phyloP scores from a whole-genome alignment of 768 basidiomycete genomes.

The Amanita rubescens region DNA sequence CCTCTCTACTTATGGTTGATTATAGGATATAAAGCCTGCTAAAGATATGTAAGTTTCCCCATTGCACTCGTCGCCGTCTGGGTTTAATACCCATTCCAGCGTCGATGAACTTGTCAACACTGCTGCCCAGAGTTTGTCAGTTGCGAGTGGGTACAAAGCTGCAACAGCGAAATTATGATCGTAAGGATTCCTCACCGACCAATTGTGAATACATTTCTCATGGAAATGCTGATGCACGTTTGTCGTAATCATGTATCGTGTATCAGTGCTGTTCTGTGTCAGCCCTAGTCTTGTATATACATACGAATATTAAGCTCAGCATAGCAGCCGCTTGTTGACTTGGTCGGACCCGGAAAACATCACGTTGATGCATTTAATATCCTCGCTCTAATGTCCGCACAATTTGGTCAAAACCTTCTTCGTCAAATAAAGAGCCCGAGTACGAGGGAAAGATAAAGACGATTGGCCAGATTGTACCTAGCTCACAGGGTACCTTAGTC shows the following conservation, averaged over 20 bases:
- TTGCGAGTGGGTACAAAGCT: slow-evolving; percentile 33
- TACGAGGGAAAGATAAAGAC: background rate
- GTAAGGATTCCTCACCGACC: background rate
- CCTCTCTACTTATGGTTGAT: background rate
- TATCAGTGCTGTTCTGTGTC: too few species aligned
- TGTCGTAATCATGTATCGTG: too few species aligned
- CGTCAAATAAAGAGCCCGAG: background rate
- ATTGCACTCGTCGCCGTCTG: slow-evolving; percentile 9
- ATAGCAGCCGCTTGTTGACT: too few species aligned
- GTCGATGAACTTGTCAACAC: slow-evolving; percentile 77
- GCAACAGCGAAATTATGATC: slow-evolving; percentile 44
- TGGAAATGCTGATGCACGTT: background rate
- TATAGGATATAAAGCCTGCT: slow-evolving; percentile 74
- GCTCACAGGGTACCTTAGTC: slow-evolving; percentile 39
- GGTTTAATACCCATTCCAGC: slow-evolving; percentile 27
- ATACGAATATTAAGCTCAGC: too few species aligned
- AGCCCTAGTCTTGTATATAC: too few species aligned
- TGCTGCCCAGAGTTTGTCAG: slow-evolving; percentile 51
- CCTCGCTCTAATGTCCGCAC: background rate
- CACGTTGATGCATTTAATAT: too few species aligned
- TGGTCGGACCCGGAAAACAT: too few species aligned
- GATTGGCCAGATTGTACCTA: slow-evolving; percentile 28
- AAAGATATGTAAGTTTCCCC: slow-evolving; percentile 60
- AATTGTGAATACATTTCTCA: background rate
- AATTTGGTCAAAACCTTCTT: background rate